Evolutionary conservation across 192 early-diverging fungal genomes (phyloP).

Genomic region (Backusella tarrabulga): DNA sequence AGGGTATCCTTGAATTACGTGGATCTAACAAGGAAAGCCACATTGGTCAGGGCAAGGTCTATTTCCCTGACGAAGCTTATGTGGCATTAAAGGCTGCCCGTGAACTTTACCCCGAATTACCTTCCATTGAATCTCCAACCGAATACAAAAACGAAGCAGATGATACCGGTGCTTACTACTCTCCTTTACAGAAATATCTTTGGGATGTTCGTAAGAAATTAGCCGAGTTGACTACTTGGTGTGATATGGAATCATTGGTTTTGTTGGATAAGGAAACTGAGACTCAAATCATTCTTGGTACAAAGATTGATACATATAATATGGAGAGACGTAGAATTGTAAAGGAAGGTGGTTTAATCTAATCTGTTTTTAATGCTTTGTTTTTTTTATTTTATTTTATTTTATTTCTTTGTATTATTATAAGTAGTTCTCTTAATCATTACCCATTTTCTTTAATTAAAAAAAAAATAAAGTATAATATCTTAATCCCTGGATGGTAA

Average conservation of each 20-base stretch:
- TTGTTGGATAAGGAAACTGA: neutral
- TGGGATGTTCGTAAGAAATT: slow-evolving; percentile 34
- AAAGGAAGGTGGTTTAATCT: slow-evolving; percentile 5
- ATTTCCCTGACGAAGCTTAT: slow-evolving; percentile 38
- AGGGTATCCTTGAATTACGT: slow-evolving; percentile 35
- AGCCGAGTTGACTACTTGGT: slow-evolving; percentile 24
- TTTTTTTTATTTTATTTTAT: neutral
- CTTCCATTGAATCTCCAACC: slow-evolving; percentile 22
- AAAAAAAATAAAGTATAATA: neutral
- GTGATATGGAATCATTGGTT: slow-evolving; percentile 15
- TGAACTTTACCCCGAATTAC: slow-evolving; percentile 24
- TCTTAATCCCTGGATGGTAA: neutral
- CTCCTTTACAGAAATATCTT: slow-evolving; percentile 34
- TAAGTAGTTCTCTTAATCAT: neutral
- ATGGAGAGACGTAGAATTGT: slow-evolving; percentile 33
- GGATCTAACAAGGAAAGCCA: neutral
- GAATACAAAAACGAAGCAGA: slow-evolving; percentile 24
- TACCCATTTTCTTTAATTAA: neutral
- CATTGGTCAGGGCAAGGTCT: slow-evolving; percentile 20
- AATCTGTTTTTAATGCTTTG: slow-evolving; percentile 9
- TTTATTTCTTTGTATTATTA: neutral
- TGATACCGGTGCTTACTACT: slow-evolving; percentile 33
- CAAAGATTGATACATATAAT: slow-evolving; percentile 22
- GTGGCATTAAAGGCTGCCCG: slow-evolving; percentile 32
- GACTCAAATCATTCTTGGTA: slow-evolving; percentile 8